A percentile compares a stretch with the other conserved stretches of the same genome.
Evolutionary conservation across 345 rosid species (phyloP).

Genomic region (Salix udensis): DNA sequence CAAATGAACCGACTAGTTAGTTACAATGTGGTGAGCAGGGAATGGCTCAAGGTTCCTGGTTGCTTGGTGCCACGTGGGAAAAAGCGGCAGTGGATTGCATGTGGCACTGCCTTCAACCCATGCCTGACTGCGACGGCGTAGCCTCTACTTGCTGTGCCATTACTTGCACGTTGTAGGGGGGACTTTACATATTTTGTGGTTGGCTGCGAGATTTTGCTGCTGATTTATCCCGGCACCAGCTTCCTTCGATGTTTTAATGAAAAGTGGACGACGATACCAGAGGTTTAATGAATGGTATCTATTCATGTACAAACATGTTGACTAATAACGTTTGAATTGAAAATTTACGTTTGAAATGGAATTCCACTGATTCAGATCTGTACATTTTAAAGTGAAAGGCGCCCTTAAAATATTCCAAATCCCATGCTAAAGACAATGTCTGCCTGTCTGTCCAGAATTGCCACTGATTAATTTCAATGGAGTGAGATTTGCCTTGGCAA

Average conservation of each 20-base stretch:
- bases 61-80: conserved; percentile 68
- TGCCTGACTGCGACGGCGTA: conserved; percentile 64
- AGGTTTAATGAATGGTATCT: conserved; percentile 2
- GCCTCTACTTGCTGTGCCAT: conserved; percentile 7
- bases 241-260: conserved; percentile 1
- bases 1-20: conserved; percentile 85
- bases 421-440: neutral
- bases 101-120: conserved; percentile 87
- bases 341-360: neutral
- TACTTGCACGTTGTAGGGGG: neutral
- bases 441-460: neutral
- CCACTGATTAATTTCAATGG: neutral
- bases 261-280: conserved; percentile 3
- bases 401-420: no score
- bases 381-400: neutral
- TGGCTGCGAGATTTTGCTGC: conserved; percentile 20
- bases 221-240: neutral
- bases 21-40: conserved; percentile 63
- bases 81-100: conserved; percentile 87
- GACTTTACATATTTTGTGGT: neutral
- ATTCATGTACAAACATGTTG: neutral
- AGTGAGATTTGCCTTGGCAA: neutral
- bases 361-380: neutral
- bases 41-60: conserved; percentile 86
- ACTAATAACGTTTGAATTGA: neutral